Conservation (phyloP, 176 grass and related monocot genomes). For the Oryza glumipatula region DNA sequence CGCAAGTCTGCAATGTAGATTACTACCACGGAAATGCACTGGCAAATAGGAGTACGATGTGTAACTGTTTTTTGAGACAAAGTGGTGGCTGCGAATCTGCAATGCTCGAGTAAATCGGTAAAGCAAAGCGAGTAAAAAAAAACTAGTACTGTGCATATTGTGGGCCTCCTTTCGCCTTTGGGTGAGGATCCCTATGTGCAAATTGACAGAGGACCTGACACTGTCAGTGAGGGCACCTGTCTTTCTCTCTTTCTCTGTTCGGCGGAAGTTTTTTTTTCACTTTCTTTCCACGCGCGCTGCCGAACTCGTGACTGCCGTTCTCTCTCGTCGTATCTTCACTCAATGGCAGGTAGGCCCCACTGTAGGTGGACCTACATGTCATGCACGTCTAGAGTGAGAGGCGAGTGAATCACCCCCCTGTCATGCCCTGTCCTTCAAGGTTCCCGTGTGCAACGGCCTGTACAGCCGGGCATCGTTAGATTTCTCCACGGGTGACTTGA, state of each 20-base stretch:
- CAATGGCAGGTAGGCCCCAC: neutral
- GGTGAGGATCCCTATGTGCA: conserved; percentile 19
- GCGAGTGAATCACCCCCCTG: neutral
- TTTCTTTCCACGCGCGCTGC: conserved; percentile 20
- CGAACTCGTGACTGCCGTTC: neutral
- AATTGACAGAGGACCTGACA: conserved; percentile 19
- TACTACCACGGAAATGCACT: neutral
- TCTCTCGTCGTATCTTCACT: neutral
- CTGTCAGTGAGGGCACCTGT: neutral
- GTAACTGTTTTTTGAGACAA: neutral
- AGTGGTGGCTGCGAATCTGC: neutral
- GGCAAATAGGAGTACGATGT: too few species aligned
- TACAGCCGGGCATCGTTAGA: neutral
- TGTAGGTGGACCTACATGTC: rapidly evolving
- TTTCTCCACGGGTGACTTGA: conserved; percentile 38
- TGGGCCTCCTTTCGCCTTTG: neutral
- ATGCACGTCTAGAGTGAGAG: neutral
- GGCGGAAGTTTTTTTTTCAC: conserved; percentile 39
- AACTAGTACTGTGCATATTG: too few species aligned
- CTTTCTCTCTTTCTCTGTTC: conserved; percentile 15
- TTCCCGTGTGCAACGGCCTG: conserved; percentile 36
- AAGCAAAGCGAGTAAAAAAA: neutral
- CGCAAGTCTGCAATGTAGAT: neutral
- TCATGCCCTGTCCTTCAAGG: neutral
- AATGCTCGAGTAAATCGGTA: neutral